Evolutionary conservation across 495 filamentous ascomycete species (phyloP).

Genomic region (Penicillium waksmanii): DNA sequence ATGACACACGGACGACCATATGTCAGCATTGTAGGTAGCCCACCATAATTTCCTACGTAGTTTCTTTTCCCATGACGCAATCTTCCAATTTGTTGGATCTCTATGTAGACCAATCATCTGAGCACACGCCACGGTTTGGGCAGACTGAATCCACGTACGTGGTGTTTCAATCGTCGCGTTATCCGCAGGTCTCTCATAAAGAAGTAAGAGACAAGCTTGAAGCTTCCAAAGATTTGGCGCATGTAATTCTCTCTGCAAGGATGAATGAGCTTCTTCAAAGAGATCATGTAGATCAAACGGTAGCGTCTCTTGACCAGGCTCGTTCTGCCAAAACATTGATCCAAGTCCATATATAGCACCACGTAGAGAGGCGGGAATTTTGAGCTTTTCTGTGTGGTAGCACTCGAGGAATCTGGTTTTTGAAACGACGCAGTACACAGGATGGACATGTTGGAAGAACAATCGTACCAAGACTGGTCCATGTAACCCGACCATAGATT

Average conservation of each 20-base stretch:
- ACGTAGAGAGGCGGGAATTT: conserved; percentile 24
- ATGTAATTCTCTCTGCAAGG: conserved; percentile 27
- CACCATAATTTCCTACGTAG: conserved; percentile 27
- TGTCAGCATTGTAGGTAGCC: conserved; percentile 21
- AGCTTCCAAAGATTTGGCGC: conserved; percentile 26
- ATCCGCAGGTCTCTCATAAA: conserved; percentile 24
- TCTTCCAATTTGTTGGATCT: conserved; percentile 23
- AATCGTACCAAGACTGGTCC: conserved; percentile 19
- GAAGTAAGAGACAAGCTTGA: conserved; percentile 26
- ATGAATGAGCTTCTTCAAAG: conserved; percentile 26
- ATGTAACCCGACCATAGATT: conserved; percentile 15
- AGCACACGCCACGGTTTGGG: conserved; percentile 26
- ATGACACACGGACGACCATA: conserved; percentile 28
- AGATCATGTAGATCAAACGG: conserved; percentile 20
- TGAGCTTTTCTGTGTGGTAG: conserved; percentile 14
- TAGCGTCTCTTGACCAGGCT: conserved; percentile 8
- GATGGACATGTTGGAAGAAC: conserved; percentile 28
- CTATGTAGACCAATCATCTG: conserved; percentile 26
- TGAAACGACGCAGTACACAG: conserved; percentile 19
- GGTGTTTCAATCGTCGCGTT: conserved; percentile 29
- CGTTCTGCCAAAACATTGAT: conserved; percentile 22
- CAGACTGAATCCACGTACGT: conserved; percentile 26
- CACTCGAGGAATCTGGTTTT: conserved; percentile 17
- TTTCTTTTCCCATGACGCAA: conserved; percentile 24
- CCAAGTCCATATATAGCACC: conserved; percentile 25